Percentiles rank a stretch among this genome's conserved stretches.
Evolutionary conservation across 2,329 filamentous ascomycete genomes (phyloP).

Genomic region (Penicillium occitanis): DNA sequence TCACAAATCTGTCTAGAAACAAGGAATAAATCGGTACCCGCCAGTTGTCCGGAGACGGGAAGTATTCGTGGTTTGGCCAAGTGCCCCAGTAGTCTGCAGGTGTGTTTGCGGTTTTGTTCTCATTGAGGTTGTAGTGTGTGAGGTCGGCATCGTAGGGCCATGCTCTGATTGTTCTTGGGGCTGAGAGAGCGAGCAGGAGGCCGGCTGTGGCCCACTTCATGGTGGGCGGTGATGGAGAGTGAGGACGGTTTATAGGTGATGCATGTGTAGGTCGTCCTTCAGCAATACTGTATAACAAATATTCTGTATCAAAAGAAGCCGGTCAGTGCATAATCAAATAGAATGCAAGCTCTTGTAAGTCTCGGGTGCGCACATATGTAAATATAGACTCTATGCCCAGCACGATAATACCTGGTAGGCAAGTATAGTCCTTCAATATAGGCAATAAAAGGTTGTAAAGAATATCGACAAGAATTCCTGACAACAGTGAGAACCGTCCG

Average conservation of each 20-base stretch:
- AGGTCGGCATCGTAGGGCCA: constrained; percentile 53
- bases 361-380: constrained; percentile 2
- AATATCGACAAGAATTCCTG: background rate
- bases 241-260: constrained; percentile 3
- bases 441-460: background rate
- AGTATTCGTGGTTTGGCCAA: constrained; percentile 56
- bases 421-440: background rate
- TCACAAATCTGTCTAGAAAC: constrained; percentile 64
- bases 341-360: background rate
- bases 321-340: background rate
- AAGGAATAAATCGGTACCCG: constrained; percentile 66
- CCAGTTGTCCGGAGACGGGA: constrained; percentile 61
- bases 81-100: constrained; percentile 60
- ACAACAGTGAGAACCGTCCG: constrained; percentile 7
- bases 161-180: constrained; percentile 24
- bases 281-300: background rate
- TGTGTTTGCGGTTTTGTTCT: constrained; percentile 55
- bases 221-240: constrained; percentile 4
- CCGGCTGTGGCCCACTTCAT: constrained; percentile 21
- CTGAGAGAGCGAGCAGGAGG: constrained; percentile 32
- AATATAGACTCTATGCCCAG: background rate
- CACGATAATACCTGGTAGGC: background rate
- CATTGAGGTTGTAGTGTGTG: constrained; percentile 61
- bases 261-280: constrained; percentile 4
- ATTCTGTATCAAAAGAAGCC: background rate